A percentile compares a stretch with the other conserved stretches of the same genome.
These are phyloP conservation scores for Musa beccarii DNA, from an alignment of 176 grass and related monocot species.

Conservation along the genomic window DNA sequence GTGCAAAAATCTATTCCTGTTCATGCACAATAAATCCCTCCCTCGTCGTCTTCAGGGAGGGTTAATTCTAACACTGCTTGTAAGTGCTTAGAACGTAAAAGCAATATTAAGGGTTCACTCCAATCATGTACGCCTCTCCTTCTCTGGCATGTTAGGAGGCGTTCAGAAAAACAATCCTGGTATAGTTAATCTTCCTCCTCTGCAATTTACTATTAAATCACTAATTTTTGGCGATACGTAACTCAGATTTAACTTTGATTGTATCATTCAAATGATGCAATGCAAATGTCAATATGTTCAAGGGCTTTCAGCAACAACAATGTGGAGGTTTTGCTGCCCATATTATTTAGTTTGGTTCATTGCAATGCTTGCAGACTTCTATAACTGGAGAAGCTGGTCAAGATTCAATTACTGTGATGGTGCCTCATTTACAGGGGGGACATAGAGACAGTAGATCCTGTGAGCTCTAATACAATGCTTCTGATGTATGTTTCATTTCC, in stretches of 20 bases:
- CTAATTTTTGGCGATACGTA: too few species aligned
- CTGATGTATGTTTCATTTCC: not conserved
- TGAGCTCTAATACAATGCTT: not conserved
- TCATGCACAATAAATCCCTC: not conserved
- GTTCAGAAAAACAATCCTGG: not conserved
- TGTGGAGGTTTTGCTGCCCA: too few species aligned
- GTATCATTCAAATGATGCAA: too few species aligned
- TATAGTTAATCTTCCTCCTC: not conserved
- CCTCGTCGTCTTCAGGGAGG: constrained; percentile 7
- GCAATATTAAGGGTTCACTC: constrained; percentile 17
- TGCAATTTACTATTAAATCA: too few species aligned
- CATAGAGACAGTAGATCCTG: constrained; percentile 9
- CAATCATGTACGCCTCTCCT: constrained; percentile 5
- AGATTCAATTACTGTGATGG: constrained; percentile 18
- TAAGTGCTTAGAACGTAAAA: not conserved
- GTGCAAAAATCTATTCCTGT: too few species aligned
- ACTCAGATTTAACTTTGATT: too few species aligned
- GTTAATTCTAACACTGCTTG: constrained; percentile 8
- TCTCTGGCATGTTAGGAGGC: constrained; percentile 12
- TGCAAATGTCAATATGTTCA: not conserved
- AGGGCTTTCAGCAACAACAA: too few species aligned
- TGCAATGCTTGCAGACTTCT: constrained; percentile 5
- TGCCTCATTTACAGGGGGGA: constrained; percentile 16
- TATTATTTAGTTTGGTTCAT: not conserved
- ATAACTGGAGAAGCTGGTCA: constrained; percentile 23